Conservation (phyloP, 78 protist genomes). For the Polysphondylium violaceum region DNA sequence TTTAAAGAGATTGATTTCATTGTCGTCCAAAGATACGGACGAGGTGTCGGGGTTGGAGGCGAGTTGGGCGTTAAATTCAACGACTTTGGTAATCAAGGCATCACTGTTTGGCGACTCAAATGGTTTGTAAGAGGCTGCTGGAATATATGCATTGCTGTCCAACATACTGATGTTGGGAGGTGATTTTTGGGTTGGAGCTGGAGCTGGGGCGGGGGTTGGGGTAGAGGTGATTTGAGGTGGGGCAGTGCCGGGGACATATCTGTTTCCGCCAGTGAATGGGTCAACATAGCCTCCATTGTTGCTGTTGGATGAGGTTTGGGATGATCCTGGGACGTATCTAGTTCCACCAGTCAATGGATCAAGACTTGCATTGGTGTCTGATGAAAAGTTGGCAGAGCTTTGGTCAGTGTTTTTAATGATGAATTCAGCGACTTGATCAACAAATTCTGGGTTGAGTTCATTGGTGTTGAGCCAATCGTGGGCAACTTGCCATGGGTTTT, state of each 20-base stretch:
- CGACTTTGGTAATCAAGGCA: slow-evolving; percentile 1
- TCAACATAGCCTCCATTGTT: background rate
- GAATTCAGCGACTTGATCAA: slow-evolving; percentile 83
- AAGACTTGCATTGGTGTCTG: background rate
- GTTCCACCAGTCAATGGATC: slow-evolving; percentile 16
- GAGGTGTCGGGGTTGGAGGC: background rate
- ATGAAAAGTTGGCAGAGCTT: background rate
- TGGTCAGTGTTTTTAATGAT: slow-evolving; percentile 60
- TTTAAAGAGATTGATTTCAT: slow-evolving; percentile 4
- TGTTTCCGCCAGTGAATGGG: slow-evolving; percentile 50
- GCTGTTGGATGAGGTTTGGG: background rate
- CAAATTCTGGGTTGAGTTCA: slow-evolving; percentile 47
- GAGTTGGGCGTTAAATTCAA: slow-evolving; percentile 52
- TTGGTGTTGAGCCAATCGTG: slow-evolving; percentile 62
- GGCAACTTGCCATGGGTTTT: slow-evolving; percentile 85
- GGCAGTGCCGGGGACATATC: slow-evolving; percentile 36
- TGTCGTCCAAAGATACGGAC: slow-evolving; percentile 16
- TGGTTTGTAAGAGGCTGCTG: slow-evolving; percentile 23
- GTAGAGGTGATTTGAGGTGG: background rate
- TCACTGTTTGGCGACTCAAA: slow-evolving; percentile 65
- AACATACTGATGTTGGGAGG: slow-evolving; percentile 2
- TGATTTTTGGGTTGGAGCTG: background rate
- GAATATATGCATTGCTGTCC: slow-evolving; percentile 39
- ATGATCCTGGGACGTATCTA: background rate
- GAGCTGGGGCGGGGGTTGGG: background rate